Percentiles rank a stretch among this genome's conserved stretches.
These are phyloP conservation scores for Leishmania aethiopica DNA, from an alignment of 208 protist species.

Conservation along the genomic window DNA sequence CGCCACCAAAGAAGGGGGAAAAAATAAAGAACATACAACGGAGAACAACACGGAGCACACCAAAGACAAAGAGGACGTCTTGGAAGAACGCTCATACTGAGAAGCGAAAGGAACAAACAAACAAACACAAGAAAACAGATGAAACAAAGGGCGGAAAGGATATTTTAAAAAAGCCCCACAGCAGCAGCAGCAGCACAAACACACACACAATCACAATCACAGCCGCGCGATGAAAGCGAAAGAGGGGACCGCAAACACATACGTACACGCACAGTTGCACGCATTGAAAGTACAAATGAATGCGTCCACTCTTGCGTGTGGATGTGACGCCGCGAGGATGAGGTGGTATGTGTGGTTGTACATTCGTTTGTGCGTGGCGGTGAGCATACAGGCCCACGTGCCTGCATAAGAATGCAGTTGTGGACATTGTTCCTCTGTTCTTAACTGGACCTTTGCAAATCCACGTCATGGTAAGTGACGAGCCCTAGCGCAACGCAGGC, in stretches of 20 bases:
- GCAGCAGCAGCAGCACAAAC: conserved; percentile 1
- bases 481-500: background rate
- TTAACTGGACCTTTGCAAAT: background rate
- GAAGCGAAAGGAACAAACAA: background rate
- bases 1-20: background rate
- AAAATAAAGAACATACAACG: background rate
- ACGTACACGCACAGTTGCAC: background rate
- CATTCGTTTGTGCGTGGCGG: background rate
- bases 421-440: background rate
- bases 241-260: background rate
- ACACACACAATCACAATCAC: background rate
- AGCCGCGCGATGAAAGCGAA: background rate
- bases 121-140: background rate
- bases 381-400: background rate
- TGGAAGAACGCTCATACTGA: background rate
- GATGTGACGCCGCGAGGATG: background rate
- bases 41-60: background rate
- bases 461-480: background rate
- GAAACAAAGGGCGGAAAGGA: background rate
- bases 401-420: background rate
- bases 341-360: background rate
- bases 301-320: conserved; percentile 1
- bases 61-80: background rate
- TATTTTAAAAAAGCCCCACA: background rate
- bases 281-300: conserved; percentile 1